Base-by-base conservation (phyloP, 2,329 filamentous ascomycete genomes). In the Fusarium sp. region DNA sequence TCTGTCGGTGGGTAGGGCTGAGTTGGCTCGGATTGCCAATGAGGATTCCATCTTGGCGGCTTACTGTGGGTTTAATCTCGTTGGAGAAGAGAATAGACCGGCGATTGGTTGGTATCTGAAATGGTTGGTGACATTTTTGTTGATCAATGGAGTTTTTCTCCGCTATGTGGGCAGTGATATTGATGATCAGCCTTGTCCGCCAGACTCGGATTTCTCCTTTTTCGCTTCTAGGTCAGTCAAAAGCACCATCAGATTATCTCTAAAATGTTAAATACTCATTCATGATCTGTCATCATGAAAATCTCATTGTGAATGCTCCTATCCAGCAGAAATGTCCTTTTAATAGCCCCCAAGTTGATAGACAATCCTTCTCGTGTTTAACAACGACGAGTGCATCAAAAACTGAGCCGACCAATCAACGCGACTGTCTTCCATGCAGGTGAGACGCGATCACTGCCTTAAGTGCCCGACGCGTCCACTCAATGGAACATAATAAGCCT, bases 1-100 rank as follows among this genome's bases (percentile, higher is more conserved):
- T 40, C 14, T 48, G 40, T 32, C 8, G 6, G 44, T 61, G 42
- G 54, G 40, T 66, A 67, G 64, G 62, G 64, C 62, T 66, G 64
- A 52, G 30, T 35, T 44, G 46, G 33, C 23, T 44, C 30, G 23
- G 2, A 23, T 37, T 33, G 32, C 38, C 40, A 56, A 44, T 30
- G 8, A 23, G 44, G 23, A 30, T 2, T 20, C 12, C 26, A 23
- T 38, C 15, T 30, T 58, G 55, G 45, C 55, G 14, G 40, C 40
- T 56, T 38, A 57, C 53, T 23, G n/a, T 62, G 60, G 59, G 30
- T 41, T 12, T 60, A 37, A 60, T 60, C 32, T 49, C 44, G n/a
- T 37, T 23, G 41, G 6, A 10, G 7, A 23, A 14, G 41, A 17
- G 10, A n/a, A 15, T 32, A 38, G 11, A 7, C 3, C 3, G 8